Base-by-base conservation (phyloP, 257 asterid species). In the Sherardia arvensis region DNA sequence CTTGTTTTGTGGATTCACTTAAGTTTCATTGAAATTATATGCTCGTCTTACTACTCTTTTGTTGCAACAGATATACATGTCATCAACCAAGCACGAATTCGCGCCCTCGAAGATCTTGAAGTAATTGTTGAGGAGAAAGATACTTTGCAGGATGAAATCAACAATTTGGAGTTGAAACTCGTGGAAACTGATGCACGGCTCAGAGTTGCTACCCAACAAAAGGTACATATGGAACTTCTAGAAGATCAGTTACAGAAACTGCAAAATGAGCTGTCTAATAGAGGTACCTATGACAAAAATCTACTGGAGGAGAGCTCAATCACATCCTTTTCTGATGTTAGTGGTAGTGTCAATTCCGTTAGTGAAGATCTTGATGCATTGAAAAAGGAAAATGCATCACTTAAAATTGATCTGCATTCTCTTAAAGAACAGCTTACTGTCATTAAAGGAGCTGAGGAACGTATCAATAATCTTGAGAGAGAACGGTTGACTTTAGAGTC, bases 121-220 rank as follows among this genome's bases (percentile, higher is more conserved):
- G 81, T 73, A 68, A 77, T 85, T 79, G 68, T 78, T 67, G 69
- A 68, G 12, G 96, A 92, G 70, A 92, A 92, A 77, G 97, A 89
- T 81, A 66, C 75, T 33, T 80, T 92, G 79, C 95, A 80, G 84
- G 88, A 86, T 59, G 90, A 92, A 83, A 84, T 92, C 59, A 85
- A 77, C 68, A 33, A 8, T 66, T 80, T 89, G 85, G 90, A 89
- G 84, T 74, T 77, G 80, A 92, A 85, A 79, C 79, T 89, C 65
- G 94, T 90, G 27, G 96, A 92, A 80, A 92, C 95, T 64, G 97
- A 85, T 81, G 90, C 85, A 26, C 83, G 82, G 25, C 85, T 92
- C 74, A 88, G 78, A 78, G 84, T 82, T 75, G 91, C 95, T 58
- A 86, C 93, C 71, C 88, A 89, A 81, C 91, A 85, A 70, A 92